Conservation (phyloP, 345 rosid species). For the Sonneratia caseolaris region DNA sequence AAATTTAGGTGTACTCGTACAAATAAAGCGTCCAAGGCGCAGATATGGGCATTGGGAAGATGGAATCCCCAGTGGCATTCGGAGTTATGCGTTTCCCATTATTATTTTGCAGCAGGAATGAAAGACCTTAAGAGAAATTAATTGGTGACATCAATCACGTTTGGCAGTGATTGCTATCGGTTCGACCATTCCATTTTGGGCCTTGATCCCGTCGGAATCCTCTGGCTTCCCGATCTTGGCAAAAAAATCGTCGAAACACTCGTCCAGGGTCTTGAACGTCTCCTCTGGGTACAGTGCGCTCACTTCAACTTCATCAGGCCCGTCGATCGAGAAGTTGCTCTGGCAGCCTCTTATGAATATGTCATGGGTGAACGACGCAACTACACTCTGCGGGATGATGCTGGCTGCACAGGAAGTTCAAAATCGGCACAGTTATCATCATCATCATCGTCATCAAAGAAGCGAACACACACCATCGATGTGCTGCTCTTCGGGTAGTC, state of each 20-base stretch:
- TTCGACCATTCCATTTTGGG: slow-evolving; percentile 20
- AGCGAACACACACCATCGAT: too few relatives aligned
- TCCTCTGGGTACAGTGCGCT: slow-evolving; percentile 41
- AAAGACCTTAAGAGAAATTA: neutral
- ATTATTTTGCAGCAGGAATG: neutral
- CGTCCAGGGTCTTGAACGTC: slow-evolving; percentile 35
- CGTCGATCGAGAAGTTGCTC: slow-evolving; percentile 32
- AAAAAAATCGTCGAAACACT: slow-evolving; percentile 40
- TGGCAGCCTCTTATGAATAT: slow-evolving; percentile 69
- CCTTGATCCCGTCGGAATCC: neutral
- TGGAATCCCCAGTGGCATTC: neutral
- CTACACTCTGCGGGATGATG: slow-evolving; percentile 42
- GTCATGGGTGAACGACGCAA: slow-evolving; percentile 68
- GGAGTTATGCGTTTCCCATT: neutral
- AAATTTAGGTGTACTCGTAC: neutral
- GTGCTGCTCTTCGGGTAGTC: too few relatives aligned
- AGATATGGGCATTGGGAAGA: neutral
- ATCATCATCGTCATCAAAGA: too few relatives aligned
- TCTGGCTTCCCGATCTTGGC: slow-evolving; percentile 11
- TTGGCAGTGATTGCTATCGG: slow-evolving; percentile 19
- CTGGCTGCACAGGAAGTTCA: slow-evolving; percentile 26
- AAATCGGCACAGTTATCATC: too few relatives aligned
- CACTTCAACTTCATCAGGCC: slow-evolving; percentile 28
- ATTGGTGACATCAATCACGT: slow-evolving; percentile 9
- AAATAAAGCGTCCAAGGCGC: neutral